phyloP scores from a whole-genome alignment of 1,284 basidiomycete species.

The Phaffia rhodozyma region DNA sequence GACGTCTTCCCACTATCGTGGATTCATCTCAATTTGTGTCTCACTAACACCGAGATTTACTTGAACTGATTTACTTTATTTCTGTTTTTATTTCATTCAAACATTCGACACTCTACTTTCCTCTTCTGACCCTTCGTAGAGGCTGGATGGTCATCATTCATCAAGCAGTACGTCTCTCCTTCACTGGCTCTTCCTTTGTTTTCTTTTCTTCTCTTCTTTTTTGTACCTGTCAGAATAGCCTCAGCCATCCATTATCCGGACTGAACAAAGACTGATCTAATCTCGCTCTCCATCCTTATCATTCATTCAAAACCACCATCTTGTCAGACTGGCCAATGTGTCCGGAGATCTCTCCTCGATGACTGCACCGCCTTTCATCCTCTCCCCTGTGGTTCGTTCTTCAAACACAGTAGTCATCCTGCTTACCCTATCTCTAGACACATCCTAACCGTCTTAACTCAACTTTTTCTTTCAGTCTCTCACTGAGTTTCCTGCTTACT shows the following conservation, averaged over 20 bases:
- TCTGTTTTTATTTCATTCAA: no score
- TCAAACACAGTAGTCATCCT: background rate
- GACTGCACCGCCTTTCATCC: slow-evolving; percentile 81
- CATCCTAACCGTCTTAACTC: background rate
- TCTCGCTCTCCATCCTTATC: slow-evolving; percentile 14
- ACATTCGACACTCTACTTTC: no score
- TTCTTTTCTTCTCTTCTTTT: slow-evolving; percentile 16
- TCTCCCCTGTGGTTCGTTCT: slow-evolving; percentile 50
- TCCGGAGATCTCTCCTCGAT: slow-evolving; percentile 86
- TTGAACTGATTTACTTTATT: no score
- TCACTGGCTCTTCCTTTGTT: slow-evolving; percentile 14
- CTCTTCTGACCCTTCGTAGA: slow-evolving; percentile 8
- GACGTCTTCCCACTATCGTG: no score
- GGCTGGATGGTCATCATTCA: slow-evolving; percentile 36
- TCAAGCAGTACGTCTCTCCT: slow-evolving; percentile 28
- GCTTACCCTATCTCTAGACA: background rate
- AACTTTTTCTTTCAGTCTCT: slow-evolving; percentile 27
- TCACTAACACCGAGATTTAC: no score
- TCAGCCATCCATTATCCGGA: no score
- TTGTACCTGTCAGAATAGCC: slow-evolving; percentile 3
- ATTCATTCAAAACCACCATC: background rate
- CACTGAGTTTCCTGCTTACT: slow-evolving; percentile 79
- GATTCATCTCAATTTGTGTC: no score
- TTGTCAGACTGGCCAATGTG: slow-evolving; percentile 56
- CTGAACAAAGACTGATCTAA: background rate